These are phyloP conservation scores for Colletotrichum somersetense DNA, from an alignment of 2,329 filamentous ascomycete species.

Conservation along the genomic window DNA sequence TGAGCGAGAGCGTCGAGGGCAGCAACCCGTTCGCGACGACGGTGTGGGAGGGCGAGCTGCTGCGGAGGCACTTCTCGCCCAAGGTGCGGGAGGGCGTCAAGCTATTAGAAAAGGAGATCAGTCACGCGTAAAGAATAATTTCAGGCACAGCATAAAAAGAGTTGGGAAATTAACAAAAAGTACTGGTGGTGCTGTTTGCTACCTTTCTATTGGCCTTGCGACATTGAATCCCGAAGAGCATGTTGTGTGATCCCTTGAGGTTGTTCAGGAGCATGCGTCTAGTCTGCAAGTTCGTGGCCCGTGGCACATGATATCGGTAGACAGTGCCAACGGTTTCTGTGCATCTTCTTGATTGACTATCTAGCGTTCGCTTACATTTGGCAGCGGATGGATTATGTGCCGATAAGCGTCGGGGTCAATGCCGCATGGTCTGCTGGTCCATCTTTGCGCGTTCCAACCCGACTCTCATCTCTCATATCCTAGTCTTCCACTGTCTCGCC, in stretches of 20 bases:
- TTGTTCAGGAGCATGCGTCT: neutral
- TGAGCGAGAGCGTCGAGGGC: constrained; percentile 80
- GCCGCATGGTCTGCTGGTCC: neutral
- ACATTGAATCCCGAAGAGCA: neutral
- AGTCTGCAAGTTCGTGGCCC: neutral
- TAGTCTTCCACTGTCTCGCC: neutral
- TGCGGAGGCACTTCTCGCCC: constrained; percentile 88
- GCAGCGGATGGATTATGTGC: neutral
- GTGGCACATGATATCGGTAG: neutral
- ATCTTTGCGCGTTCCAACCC: neutral
- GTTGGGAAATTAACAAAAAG: constrained; percentile 19
- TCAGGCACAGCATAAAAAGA: constrained; percentile 1
- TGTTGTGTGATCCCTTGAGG: neutral
- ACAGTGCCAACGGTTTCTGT: neutral
- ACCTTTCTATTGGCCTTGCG: neutral
- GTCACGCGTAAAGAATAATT: constrained; percentile 28
- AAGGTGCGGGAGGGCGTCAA: constrained; percentile 82
- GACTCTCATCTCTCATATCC: neutral
- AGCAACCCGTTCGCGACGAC: constrained; percentile 93
- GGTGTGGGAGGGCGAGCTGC: constrained; percentile 92
- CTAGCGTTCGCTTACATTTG: neutral
- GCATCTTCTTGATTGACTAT: constrained; percentile 8
- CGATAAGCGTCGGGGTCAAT: neutral
- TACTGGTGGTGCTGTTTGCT: neutral
- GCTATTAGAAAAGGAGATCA: constrained; percentile 75